Evolutionary conservation across 2,329 filamentous ascomycete genomes (phyloP).

Genomic region (Rasamsonia emersonii): DNA sequence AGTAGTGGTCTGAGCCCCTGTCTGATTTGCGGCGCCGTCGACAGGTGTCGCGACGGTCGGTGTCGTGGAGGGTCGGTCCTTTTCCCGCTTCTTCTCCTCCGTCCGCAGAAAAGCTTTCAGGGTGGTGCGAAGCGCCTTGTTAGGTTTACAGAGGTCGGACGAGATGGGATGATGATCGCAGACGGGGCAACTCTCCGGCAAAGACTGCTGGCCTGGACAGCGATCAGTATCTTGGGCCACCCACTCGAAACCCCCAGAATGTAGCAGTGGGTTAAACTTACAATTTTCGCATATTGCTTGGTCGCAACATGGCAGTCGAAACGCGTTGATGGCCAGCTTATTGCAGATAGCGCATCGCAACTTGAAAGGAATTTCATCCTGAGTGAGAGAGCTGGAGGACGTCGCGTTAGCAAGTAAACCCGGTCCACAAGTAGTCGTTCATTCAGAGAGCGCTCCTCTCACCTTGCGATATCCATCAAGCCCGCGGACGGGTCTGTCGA

Average conservation of each 20-base stretch:
- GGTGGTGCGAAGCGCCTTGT: slow-evolving; percentile 86
- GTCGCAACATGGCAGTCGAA: slow-evolving; percentile 87
- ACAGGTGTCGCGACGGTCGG: slow-evolving; percentile 20
- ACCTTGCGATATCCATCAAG: slow-evolving; percentile 38
- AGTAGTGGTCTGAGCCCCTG: slow-evolving; percentile 13
- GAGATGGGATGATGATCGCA: slow-evolving; percentile 89
- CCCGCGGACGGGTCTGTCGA: slow-evolving; percentile 30
- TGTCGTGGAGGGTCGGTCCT: slow-evolving; percentile 38
- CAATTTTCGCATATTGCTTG: slow-evolving; percentile 88
- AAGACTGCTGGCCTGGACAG: slow-evolving; percentile 59
- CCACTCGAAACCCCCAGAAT: too few relatives aligned
- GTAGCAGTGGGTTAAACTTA: slow-evolving; percentile 40
- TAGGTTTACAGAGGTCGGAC: slow-evolving; percentile 74
- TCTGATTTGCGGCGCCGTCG: slow-evolving; percentile 12
- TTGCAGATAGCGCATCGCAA: slow-evolving; percentile 90
- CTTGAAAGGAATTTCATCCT: slow-evolving; percentile 90
- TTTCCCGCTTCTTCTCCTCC: slow-evolving; percentile 80
- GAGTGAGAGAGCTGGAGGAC: slow-evolving; percentile 56
- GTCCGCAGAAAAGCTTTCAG: slow-evolving; percentile 86
- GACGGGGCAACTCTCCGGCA: slow-evolving; percentile 76
- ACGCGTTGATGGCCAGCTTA: slow-evolving; percentile 82
- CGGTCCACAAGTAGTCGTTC: not conserved
- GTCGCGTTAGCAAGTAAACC: too few relatives aligned
- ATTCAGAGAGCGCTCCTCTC: slow-evolving; percentile 6
- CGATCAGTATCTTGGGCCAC: too few relatives aligned